Evolutionary conservation across 495 filamentous ascomycete genomes (phyloP).

Genomic region (Penicillium argentinense): DNA sequence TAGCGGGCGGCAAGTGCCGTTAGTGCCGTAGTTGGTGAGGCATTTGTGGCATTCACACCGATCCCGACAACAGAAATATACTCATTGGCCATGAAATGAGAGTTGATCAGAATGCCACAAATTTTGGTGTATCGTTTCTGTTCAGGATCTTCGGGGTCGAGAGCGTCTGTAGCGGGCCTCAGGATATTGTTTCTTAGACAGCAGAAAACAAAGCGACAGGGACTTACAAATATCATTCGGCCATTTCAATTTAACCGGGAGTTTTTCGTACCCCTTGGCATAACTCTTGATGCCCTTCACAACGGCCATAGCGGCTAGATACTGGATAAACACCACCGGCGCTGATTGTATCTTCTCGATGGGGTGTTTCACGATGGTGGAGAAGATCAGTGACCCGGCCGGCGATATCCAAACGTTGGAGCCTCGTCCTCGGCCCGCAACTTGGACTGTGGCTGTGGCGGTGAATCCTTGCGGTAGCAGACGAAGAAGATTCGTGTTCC

Average conservation of each 20-base stretch:
- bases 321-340: conserved; percentile 92
- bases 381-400: conserved; percentile 81
- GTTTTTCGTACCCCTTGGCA: conserved; percentile 64
- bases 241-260: conserved; percentile 93
- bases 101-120: conserved; percentile 91
- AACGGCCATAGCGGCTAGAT: conserved; percentile 86
- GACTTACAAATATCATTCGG: conserved; percentile 84
- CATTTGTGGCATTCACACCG: conserved; percentile 86
- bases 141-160: conserved; percentile 62
- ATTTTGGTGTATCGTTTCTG: conserved; percentile 80
- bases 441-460: conserved; percentile 85
- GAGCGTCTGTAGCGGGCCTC: conserved; percentile 55
- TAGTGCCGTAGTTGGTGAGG: conserved; percentile 82
- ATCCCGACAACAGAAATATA: conserved; percentile 90
- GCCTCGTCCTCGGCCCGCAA: conserved; percentile 89
- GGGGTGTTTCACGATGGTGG: conserved; percentile 78
- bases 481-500: conserved; percentile 75
- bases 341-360: conserved; percentile 66
- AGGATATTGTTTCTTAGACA: not conserved
- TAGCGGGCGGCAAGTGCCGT: conserved; percentile 60
- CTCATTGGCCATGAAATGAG: conserved; percentile 69
- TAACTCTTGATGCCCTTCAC: conserved; percentile 83
- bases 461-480: conserved; percentile 81
- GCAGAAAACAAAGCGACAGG: not conserved
- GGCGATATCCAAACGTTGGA: conserved; percentile 95